A percentile compares a stretch with the other conserved stretches of the same genome.
Evolutionary conservation across 2,329 filamentous ascomycete genomes (phyloP).

Genomic region (Chaetomiaceae sp.): DNA sequence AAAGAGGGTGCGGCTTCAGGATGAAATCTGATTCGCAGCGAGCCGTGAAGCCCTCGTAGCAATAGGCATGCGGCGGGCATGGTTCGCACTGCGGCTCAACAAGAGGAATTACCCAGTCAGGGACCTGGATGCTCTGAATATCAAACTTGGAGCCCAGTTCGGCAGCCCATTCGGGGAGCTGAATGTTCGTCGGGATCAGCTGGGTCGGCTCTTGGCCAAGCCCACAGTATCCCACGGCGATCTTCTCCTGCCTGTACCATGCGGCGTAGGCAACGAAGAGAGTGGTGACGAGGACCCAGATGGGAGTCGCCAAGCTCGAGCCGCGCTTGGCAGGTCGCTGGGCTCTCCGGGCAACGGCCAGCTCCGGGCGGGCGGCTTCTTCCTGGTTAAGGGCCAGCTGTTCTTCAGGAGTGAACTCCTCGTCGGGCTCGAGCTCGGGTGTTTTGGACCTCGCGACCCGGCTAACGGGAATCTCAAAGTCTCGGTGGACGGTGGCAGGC

Average conservation of each 20-base stretch:
- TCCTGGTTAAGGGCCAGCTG: slow-evolving; percentile 75
- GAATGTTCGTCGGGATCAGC: slow-evolving; percentile 44
- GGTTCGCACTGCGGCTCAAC: slow-evolving; percentile 80
- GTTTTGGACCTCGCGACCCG: slow-evolving; percentile 36
- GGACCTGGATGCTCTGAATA: slow-evolving; percentile 46
- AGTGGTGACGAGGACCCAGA: slow-evolving; percentile 67
- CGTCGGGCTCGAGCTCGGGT: slow-evolving; percentile 59
- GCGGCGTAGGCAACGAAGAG: slow-evolving; percentile 67
- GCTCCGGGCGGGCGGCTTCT: slow-evolving; percentile 52
- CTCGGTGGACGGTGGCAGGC: slow-evolving; percentile 52
- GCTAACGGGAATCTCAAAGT: slow-evolving; percentile 54
- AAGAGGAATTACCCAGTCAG: slow-evolving; percentile 65
- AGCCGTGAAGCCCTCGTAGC: slow-evolving; percentile 71
- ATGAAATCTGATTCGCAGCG: slow-evolving; percentile 86
- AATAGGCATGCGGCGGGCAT: slow-evolving; percentile 87
- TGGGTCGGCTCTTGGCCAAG: slow-evolving; percentile 61
- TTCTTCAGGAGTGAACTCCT: slow-evolving; percentile 93
- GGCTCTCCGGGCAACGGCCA: slow-evolving; percentile 40
- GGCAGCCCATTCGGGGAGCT: slow-evolving; percentile 40
- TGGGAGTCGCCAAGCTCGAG: slow-evolving; percentile 56
- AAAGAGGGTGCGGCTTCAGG: slow-evolving; percentile 76
- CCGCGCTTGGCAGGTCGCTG: slow-evolving; percentile 37
- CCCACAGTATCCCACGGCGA: slow-evolving; percentile 93
- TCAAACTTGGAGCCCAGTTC: slow-evolving; percentile 44
- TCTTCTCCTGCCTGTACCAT: slow-evolving; percentile 91